A percentile compares a stretch with the other conserved stretches of the same genome.
phyloP scores from a whole-genome alignment of 2,329 filamentous ascomycete species.

The Orbilia oligospora region DNA sequence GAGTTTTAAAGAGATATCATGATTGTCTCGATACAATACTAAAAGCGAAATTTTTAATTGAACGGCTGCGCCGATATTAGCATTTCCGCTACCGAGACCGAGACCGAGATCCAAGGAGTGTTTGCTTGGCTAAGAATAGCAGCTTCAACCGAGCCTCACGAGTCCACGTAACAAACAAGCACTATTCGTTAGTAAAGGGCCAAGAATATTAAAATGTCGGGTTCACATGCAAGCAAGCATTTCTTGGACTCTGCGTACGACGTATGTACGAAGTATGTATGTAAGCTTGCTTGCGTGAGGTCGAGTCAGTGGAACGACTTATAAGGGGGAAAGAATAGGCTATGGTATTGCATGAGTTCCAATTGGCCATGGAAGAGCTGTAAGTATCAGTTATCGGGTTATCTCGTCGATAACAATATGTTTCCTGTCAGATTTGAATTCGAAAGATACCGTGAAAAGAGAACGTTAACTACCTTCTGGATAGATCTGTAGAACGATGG shows the following conservation, averaged over 20 bases:
- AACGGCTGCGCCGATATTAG: conserved; percentile 35
- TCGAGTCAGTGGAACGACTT: not conserved
- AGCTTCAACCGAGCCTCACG: conserved; percentile 54
- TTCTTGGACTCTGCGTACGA: not conserved
- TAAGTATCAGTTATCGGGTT: not conserved
- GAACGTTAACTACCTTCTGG: conserved; percentile 15
- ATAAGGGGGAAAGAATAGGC: not conserved
- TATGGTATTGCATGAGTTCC: not conserved
- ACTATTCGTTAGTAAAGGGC: not conserved
- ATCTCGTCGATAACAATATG: not conserved
- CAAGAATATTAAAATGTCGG: conserved; percentile 1
- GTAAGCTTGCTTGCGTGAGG: not conserved
- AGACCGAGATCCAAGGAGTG: conserved; percentile 53
- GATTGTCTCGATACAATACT: conserved; percentile 6
- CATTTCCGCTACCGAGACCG: conserved; percentile 44
- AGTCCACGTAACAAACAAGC: conserved; percentile 4
- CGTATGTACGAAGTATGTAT: no score
- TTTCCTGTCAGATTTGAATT: not conserved
- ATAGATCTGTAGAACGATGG: conserved; percentile 7
- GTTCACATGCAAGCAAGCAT: conserved; percentile 37
- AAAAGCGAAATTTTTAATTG: not conserved
- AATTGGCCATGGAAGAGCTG: not conserved
- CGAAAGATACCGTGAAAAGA: conserved; percentile 3
- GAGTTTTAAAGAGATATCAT: not conserved
- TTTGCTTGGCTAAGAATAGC: conserved; percentile 44